Evolutionary conservation across 306 rosid genomes (phyloP), one percentile per base, ranked within the genome.

Genomic region (Mimosa bimucronata): DNA sequence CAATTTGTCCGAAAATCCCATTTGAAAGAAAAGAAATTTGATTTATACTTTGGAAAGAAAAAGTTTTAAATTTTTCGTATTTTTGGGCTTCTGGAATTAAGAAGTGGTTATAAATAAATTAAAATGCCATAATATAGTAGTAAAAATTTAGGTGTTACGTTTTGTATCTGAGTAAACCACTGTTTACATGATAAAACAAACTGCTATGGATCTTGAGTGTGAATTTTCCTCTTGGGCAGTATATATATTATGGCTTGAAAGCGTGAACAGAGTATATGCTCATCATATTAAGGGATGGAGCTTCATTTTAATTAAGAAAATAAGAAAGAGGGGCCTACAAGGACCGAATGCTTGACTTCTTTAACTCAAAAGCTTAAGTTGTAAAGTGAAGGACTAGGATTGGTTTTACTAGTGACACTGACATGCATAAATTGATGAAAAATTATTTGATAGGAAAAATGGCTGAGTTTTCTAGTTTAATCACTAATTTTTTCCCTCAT

Each of bases 401-500:
- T 65, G 23, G 44, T 65, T 65, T 65, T 31, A 65, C 44, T 5
- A 61, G 14, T 28, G 29, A 26, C 40, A 13, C 19, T 26, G 14
- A 23, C 73, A 53, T 73, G 64, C 69, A 53, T 26, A 69, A 60
- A 61, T 72, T 81, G 71, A 61, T 40, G 42, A n/a, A 38, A 46
- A 9, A 31, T 50, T 55, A 16, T 23, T 50, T 19, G 58, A 46
- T 10, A 9, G 23, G 71, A 37, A 78, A 66, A 31, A 67, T 53
- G 80, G 66, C 52, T 66, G 73, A 68, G 81, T 74, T 55, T 78
- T 68, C 74, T 80, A 44, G 15, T 45, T 8, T 57, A 18, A 66
- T 9, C 12, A 37, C 71, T 34, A 50, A 42, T 31, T 55, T 37
- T 77, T 72, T 40, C 46, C 45, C 53, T 45, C 12, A 70, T 70